Evolutionary conservation across 129 eudicot genomes (phyloP).

Genomic region (Oenanthe sinensis): DNA sequence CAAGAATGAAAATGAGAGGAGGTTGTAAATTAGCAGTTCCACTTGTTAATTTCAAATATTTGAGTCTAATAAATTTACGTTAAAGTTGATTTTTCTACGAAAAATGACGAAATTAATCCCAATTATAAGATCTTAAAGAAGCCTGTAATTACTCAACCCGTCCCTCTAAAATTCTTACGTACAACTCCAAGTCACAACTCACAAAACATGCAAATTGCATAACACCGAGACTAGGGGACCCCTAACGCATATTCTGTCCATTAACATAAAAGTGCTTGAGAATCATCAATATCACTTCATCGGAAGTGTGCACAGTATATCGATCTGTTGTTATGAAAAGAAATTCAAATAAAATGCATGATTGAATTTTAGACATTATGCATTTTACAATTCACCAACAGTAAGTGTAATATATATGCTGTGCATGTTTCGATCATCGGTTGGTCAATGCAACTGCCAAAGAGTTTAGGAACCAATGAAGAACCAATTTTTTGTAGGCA

Average conservation of each 20-base stretch:
- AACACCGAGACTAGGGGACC: not conserved
- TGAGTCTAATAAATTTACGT: no score
- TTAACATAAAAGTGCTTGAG: slow-evolving; percentile 2
- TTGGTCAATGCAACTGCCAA: not conserved
- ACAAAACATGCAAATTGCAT: not conserved
- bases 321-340: not conserved
- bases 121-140: not conserved
- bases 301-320: not conserved
- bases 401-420: not conserved
- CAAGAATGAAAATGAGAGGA: no score
- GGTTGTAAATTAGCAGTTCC: no score
- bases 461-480: not conserved
- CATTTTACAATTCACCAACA: not conserved
- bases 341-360: not conserved
- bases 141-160: not conserved
- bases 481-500: not conserved
- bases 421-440: slow-evolving; percentile 4
- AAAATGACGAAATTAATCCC: no score
- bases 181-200: not conserved
- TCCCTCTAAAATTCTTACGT: not conserved
- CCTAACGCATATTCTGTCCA: slow-evolving; percentile 5
- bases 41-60: no score
- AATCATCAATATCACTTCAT: slow-evolving; percentile 12
- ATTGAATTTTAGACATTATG: not conserved
- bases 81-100: no score